Evolutionary conservation across 345 rosid genomes (phyloP).

Genomic region (Arabidopsis suecica): DNA sequence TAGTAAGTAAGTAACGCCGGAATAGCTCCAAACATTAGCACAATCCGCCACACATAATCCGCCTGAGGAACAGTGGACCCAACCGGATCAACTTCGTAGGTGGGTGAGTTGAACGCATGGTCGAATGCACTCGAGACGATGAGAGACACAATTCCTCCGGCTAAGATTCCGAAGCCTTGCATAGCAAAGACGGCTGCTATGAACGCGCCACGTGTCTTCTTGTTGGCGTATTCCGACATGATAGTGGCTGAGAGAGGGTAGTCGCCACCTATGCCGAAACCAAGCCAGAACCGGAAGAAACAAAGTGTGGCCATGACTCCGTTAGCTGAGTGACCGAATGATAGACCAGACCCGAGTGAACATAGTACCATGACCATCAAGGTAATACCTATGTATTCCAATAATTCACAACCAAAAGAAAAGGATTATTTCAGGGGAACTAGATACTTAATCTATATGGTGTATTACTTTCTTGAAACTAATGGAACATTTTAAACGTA

Average conservation of each 20-base stretch:
- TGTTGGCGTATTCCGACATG: constrained; percentile 80
- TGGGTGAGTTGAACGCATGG: constrained; percentile 42
- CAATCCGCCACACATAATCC: constrained; percentile 72
- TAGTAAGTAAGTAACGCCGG: constrained; percentile 79
- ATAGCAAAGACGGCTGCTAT: constrained; percentile 80
- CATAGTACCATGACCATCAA: constrained; percentile 77
- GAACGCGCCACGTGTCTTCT: constrained; percentile 71
- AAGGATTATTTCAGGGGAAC: too few relatives aligned
- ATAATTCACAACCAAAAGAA: too few relatives aligned
- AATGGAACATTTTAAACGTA: too few relatives aligned
- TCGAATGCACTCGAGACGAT: constrained; percentile 57
- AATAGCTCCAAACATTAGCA: constrained; percentile 79
- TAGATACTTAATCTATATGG: too few relatives aligned
- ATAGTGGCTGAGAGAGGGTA: constrained; percentile 83
- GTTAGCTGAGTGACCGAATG: constrained; percentile 56
- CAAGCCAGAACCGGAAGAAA: constrained; percentile 90
- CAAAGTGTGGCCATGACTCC: constrained; percentile 63
- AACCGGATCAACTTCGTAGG: constrained; percentile 27
- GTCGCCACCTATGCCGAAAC: constrained; percentile 86
- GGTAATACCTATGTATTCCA: constrained; percentile 53
- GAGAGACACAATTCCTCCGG: constrained; percentile 66
- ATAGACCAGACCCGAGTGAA: constrained; percentile 71
- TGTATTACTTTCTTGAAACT: too few relatives aligned
- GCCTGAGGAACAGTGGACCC: constrained; percentile 64
- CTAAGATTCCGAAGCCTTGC: constrained; percentile 75